These are phyloP conservation scores for Rhizophagus clarus DNA, from an alignment of 192 early-diverging fungal species.

Conservation along the genomic window DNA sequence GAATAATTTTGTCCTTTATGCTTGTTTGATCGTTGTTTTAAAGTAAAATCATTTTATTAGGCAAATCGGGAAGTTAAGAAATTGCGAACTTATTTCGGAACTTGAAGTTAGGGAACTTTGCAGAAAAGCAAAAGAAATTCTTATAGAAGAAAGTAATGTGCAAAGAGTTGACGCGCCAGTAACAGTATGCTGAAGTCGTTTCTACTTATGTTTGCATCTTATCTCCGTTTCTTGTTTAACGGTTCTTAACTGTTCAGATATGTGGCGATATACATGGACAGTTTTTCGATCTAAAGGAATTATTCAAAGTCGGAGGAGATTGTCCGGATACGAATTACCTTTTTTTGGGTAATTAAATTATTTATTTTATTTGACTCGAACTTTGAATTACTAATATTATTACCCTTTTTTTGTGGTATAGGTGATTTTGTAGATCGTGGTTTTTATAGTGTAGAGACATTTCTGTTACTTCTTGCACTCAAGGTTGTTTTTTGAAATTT, in stretches of 20 bases:
- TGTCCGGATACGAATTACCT: slow-evolving; percentile 88
- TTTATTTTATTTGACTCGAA: background rate
- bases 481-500: slow-evolving; percentile 83
- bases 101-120: slow-evolving; percentile 93
- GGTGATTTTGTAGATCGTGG: slow-evolving; percentile 98
- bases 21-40: background rate
- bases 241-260: slow-evolving; percentile 70
- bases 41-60: slow-evolving; percentile 27
- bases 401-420: slow-evolving; percentile 95
- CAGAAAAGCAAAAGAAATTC: slow-evolving; percentile 81
- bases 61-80: slow-evolving; percentile 86
- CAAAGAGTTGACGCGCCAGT: slow-evolving; percentile 90
- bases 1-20: background rate
- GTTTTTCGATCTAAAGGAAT: slow-evolving; percentile 95
- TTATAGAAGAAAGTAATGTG: slow-evolving; percentile 81
- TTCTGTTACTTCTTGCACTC: slow-evolving; percentile 89
- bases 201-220: background rate
- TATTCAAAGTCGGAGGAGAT: slow-evolving; percentile 96
- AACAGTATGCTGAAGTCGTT: slow-evolving; percentile 61
- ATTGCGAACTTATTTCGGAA: slow-evolving; percentile 93
- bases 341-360: slow-evolving; percentile 78
- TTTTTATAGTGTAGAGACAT: slow-evolving; percentile 97
- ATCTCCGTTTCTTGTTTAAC: background rate
- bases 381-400: slow-evolving; percentile 45
- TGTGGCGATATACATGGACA: slow-evolving; percentile 98